Conservation (phyloP, 495 filamentous ascomycete species). For the Poronia punctata region DNA sequence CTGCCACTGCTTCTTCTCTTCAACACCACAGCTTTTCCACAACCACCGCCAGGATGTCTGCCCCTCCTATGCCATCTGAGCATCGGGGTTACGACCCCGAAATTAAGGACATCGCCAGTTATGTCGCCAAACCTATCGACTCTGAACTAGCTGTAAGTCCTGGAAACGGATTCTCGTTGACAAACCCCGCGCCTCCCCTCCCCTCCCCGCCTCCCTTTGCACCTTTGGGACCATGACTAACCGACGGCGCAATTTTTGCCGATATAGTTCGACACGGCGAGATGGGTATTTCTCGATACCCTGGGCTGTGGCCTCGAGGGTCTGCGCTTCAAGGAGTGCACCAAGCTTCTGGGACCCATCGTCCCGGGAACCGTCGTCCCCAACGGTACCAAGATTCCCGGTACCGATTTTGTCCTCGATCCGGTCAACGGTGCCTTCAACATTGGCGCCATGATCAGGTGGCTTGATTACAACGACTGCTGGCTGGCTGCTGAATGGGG, state of each 20-base stretch:
- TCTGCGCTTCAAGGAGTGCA: slow-evolving; percentile 90
- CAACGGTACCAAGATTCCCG: slow-evolving; percentile 85
- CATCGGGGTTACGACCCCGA: slow-evolving; percentile 73
- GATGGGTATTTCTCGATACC: slow-evolving; percentile 88
- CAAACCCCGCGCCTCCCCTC: background rate
- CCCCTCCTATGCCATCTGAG: slow-evolving; percentile 40
- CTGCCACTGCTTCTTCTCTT: slow-evolving; percentile 15
- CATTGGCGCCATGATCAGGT: slow-evolving; percentile 96
- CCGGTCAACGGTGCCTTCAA: slow-evolving; percentile 96
- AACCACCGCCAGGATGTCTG: slow-evolving; percentile 47
- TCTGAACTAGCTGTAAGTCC: slow-evolving; percentile 91
- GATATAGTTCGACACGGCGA: slow-evolving; percentile 82
- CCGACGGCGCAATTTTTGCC: slow-evolving; percentile 14
- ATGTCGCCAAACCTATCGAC: slow-evolving; percentile 82
- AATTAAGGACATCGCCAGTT: slow-evolving; percentile 87
- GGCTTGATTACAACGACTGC: slow-evolving; percentile 99
- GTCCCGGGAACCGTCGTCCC: slow-evolving; percentile 88
- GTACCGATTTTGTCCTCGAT: slow-evolving; percentile 90
- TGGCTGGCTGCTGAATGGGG: slow-evolving; percentile 99
- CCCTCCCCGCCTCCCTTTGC: background rate
- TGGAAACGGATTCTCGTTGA: too few species aligned
- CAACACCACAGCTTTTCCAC: slow-evolving; percentile 45
- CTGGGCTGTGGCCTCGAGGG: slow-evolving; percentile 94
- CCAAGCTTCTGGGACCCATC: slow-evolving; percentile 88
- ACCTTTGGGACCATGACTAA: slow-evolving; percentile 14